Conservation (phyloP, 2,329 filamentous ascomycete species). For the Neurospora sp. region DNA sequence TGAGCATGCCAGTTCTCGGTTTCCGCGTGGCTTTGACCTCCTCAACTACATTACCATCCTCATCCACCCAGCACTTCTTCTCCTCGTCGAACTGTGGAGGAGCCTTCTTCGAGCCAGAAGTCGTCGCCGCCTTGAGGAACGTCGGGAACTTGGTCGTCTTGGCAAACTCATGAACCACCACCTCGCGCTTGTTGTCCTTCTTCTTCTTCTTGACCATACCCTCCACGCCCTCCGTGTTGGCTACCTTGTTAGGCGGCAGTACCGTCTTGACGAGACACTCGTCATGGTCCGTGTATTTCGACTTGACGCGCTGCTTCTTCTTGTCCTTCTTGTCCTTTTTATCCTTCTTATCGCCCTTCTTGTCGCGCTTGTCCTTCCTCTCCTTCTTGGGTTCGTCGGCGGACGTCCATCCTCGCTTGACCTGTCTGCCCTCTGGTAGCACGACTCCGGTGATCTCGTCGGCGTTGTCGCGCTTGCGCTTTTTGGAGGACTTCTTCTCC, state of each 20-base stretch:
- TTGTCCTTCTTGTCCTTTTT: constrained; percentile 44
- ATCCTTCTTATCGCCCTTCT: constrained; percentile 38
- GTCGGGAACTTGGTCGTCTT: constrained; percentile 74
- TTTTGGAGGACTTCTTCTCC: constrained; percentile 29
- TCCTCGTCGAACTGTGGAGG: constrained; percentile 60
- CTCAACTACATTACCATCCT: constrained; percentile 67
- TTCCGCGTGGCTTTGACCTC: constrained; percentile 30
- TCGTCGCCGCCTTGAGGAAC: constrained; percentile 56
- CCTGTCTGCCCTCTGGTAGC: constrained; percentile 61
- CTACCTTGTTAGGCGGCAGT: constrained; percentile 42
- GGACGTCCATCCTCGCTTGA: constrained; percentile 86
- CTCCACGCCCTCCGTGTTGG: constrained; percentile 32
- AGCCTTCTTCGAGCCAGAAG: constrained; percentile 27
- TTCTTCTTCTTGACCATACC: constrained; percentile 52
- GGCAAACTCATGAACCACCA: constrained; percentile 80
- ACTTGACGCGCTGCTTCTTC: constrained; percentile 49
- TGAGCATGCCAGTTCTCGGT: not conserved
- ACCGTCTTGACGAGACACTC: constrained; percentile 82
- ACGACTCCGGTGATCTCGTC: constrained; percentile 55
- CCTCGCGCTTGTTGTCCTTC: constrained; percentile 35
- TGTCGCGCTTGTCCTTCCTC: constrained; percentile 34
- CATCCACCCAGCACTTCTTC: constrained; percentile 81
- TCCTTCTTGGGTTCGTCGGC: constrained; percentile 37
- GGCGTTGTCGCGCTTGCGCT: constrained; percentile 29
- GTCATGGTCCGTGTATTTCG: constrained; percentile 69